Percentiles rank a stretch among this genome's conserved stretches.
Evolutionary conservation across 495 filamentous ascomycete genomes (phyloP).

Genomic region (Xylaria scruposa): DNA sequence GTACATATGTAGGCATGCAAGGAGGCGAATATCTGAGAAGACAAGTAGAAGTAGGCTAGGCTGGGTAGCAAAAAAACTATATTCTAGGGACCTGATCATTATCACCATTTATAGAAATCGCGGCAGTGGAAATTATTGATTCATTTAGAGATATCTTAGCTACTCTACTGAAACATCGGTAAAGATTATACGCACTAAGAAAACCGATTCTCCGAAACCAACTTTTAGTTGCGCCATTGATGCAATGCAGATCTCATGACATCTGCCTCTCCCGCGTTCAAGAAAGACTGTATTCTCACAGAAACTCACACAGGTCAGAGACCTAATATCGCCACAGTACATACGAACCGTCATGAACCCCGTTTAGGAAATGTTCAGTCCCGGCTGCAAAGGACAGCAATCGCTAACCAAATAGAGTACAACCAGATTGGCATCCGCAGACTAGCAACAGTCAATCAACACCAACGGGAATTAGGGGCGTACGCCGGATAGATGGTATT

Average conservation of each 20-base stretch:
- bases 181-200: slow-evolving; percentile 21
- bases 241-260: slow-evolving; percentile 53
- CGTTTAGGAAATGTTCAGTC: slow-evolving; percentile 3
- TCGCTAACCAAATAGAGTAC: slow-evolving; percentile 37
- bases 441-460: slow-evolving; percentile 39
- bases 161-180: slow-evolving; percentile 5
- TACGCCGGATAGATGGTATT: slow-evolving; percentile 25
- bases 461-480: slow-evolving; percentile 18
- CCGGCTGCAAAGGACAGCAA: slow-evolving; percentile 27
- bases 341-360: slow-evolving; percentile 23
- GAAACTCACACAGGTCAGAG: slow-evolving; percentile 49
- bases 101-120: neutral
- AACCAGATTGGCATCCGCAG: slow-evolving; percentile 40
- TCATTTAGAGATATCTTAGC: slow-evolving; percentile 11
- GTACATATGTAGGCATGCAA: neutral
- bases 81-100: neutral
- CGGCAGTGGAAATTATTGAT: neutral
- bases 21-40: neutral
- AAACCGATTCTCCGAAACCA: slow-evolving; percentile 23
- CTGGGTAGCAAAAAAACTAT: neutral
- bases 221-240: slow-evolving; percentile 45
- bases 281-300: slow-evolving; percentile 47
- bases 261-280: slow-evolving; percentile 48
- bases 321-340: slow-evolving; percentile 32
- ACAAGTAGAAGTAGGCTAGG: neutral